Base-by-base conservation (phyloP, 2,329 filamentous ascomycete species). In the Clonostachys rhizophaga region DNA sequence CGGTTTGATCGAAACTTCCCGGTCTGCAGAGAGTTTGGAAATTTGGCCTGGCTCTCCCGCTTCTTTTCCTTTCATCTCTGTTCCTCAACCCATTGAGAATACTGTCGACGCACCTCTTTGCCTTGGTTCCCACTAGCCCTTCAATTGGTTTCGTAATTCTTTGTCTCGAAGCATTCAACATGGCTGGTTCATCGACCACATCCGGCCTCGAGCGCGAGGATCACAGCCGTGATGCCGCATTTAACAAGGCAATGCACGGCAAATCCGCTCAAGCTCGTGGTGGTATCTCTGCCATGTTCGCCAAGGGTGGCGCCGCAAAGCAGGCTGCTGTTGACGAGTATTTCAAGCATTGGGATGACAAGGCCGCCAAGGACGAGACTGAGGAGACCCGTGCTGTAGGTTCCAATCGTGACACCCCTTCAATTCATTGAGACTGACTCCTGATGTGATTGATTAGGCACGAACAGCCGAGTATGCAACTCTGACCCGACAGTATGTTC, bases 261-360 rank as follows among this genome's bases (percentile, higher is more conserved):
- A 68, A 66, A 52, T 90, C 89, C 46, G 76, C 89, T 44, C 69
- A 84, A 62, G 81, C 82, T 41, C 71, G 76, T 48, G 88, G 86
- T 61, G 89, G 89, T 56, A 80, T 96, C 58, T 74, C 81, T 57
- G 89, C 92, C 59, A 91, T 96, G 84, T 75, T 95, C 61, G 76
- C 78, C 65, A 99, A 99, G 75, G 86, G 94, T 67, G 55, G 60
- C 33, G 62, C 74, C 33, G 89, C 90, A 8, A 88, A 95, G 63
- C 82, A 90, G 65, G 85, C 86, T 45, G 90, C 90, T 42, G 81
- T 91, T 30, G 88, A 94, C 62, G 89, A 95, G 67, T 96, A 96
- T 72, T 95, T 95, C 76, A 95, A 95, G 78, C 91, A 95, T 67
- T 96, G 89, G 88, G 90, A 96, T 68, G 87, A 92, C 74, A 91